Evolutionary conservation across 2,329 filamentous ascomycete genomes (phyloP).

Genomic region (Aspergillus ochraceus): DNA sequence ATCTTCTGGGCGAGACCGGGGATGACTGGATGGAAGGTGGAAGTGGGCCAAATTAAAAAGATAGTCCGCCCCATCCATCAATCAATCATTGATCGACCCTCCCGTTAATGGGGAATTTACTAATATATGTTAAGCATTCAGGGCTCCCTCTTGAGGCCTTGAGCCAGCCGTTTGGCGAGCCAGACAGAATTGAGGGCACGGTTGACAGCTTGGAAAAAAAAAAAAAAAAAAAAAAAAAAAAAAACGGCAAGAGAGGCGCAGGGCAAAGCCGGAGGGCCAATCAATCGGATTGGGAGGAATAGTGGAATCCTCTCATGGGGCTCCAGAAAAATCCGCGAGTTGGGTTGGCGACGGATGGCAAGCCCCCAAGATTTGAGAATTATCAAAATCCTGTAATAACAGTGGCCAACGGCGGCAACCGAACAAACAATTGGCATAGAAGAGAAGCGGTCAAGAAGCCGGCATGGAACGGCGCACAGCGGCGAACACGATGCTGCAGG

Average conservation of each 20-base stretch:
- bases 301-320: not conserved
- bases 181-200: not conserved
- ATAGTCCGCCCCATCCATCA: not conserved
- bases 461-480: constrained; percentile 2
- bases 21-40: constrained; percentile 1
- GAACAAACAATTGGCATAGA: constrained; percentile 7
- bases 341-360: constrained; percentile 7
- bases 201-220: not conserved
- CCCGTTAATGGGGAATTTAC: not conserved
- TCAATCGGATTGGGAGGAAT: not conserved
- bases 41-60: constrained; percentile 10
- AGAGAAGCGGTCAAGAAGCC: constrained; percentile 10
- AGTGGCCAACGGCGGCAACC: constrained; percentile 11
- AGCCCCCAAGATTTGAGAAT: constrained; percentile 5
- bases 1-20: not conserved
- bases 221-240: too few relatives aligned
- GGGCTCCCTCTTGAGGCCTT: not conserved
- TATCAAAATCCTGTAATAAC: constrained; percentile 2
- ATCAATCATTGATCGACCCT: constrained; percentile 13
- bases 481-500: constrained; percentile 4
- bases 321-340: constrained; percentile 1
- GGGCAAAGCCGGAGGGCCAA: not conserved
- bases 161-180: not conserved
- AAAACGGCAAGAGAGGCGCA: not conserved
- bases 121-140: constrained; percentile 10